Percentiles rank a stretch among this genome's conserved stretches.
phyloP scores from a whole-genome alignment of 345 rosid species.

The Corchorus olitorius region DNA sequence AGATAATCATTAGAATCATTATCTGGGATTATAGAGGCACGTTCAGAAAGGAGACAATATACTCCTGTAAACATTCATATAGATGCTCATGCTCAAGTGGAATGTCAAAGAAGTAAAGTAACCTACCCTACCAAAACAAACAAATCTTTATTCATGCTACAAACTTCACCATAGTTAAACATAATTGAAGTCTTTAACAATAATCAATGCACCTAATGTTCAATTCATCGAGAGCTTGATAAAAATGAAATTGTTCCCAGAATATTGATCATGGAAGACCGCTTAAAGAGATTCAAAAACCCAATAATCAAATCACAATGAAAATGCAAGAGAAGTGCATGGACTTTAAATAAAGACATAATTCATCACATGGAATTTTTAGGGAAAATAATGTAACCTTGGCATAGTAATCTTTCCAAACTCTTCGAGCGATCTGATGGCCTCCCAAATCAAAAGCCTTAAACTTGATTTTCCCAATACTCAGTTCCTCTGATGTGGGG shows the following conservation, averaged over 20 bases:
- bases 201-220: neutral
- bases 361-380: neutral
- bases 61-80: neutral
- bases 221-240: neutral
- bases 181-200: neutral
- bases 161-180: neutral
- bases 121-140: neutral
- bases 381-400: conserved; percentile 41
- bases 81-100: neutral
- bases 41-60: neutral
- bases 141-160: neutral
- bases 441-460: conserved; percentile 92
- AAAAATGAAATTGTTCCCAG: neutral
- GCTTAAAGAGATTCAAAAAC: neutral
- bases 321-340: neutral
- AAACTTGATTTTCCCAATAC: conserved; percentile 82
- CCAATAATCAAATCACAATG: neutral
- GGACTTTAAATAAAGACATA: neutral
- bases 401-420: conserved; percentile 87
- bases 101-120: conserved; percentile 1
- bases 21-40: conserved; percentile 34
- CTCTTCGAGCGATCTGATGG: conserved; percentile 84
- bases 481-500: conserved; percentile 81
- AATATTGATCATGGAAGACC: neutral
- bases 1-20: conserved; percentile 34